Conservation (phyloP, 1,139 yeast genomes). For the Yamadazyma conglobata region DNA sequence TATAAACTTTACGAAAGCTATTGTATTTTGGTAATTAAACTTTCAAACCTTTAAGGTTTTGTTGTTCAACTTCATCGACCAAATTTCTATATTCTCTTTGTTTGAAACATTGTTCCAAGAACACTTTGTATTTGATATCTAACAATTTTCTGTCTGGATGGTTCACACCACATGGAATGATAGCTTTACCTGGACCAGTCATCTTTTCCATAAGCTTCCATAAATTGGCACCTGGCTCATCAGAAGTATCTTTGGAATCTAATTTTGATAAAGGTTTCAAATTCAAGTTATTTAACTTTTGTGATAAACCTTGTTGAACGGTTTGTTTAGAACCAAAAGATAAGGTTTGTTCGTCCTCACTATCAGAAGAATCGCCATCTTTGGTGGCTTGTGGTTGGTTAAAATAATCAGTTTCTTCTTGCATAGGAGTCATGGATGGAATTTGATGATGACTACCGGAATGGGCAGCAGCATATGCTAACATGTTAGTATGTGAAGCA, state of each 20-base stretch:
- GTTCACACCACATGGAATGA: conserved; percentile 56
- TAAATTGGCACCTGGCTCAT: conserved; percentile 50
- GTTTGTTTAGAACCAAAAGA: conserved; percentile 58
- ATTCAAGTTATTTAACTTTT: conserved; percentile 33
- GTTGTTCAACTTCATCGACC: conserved; percentile 56
- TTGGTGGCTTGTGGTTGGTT: conserved; percentile 26
- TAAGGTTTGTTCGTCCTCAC: conserved; percentile 46
- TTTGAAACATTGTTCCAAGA: conserved; percentile 79
- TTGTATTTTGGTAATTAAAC: too few species aligned
- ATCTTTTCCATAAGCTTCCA: conserved; percentile 86
- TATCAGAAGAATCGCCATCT: conserved; percentile 22
- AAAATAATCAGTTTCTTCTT: conserved; percentile 47
- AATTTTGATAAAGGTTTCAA: conserved; percentile 38
- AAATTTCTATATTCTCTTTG: conserved; percentile 72
- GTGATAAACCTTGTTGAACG: conserved; percentile 47
- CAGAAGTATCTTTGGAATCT: conserved; percentile 15
- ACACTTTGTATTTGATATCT: conserved; percentile 74
- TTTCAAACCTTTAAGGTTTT: conserved; percentile 9
- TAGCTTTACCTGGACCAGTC: conserved; percentile 80
- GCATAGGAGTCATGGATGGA: conserved; percentile 53
- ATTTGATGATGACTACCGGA: conserved; percentile 47
- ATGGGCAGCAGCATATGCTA: conserved; percentile 41
- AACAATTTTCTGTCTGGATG: conserved; percentile 70
- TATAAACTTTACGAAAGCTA: too few species aligned
- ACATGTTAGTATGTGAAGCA: conserved; percentile 54